phyloP scores from a whole-genome alignment of 2,329 filamentous ascomycete species.

The Colletotrichum coccodes region DNA sequence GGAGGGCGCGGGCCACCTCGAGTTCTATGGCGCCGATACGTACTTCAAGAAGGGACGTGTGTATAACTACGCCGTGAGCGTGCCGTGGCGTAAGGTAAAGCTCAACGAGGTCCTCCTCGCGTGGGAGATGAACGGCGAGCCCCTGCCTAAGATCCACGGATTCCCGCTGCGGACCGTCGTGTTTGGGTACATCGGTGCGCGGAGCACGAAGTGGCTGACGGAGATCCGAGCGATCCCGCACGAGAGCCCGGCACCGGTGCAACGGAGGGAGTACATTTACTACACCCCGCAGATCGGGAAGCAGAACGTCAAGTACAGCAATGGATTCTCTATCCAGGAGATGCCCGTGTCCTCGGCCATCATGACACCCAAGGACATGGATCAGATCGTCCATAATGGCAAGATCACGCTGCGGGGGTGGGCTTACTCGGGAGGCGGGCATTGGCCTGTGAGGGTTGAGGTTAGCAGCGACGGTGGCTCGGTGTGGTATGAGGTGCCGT shows the following conservation, averaged over 20 bases:
- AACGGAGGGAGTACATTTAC: slow-evolving; percentile 74
- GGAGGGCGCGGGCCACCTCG: slow-evolving; percentile 67
- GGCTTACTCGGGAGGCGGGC: slow-evolving; percentile 68
- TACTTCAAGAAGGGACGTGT: slow-evolving; percentile 76
- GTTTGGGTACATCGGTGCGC: slow-evolving; percentile 73
- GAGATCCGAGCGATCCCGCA: slow-evolving; percentile 68
- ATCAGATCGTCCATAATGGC: slow-evolving; percentile 69
- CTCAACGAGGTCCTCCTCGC: slow-evolving; percentile 73
- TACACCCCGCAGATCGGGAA: slow-evolving; percentile 76
- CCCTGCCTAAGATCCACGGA: slow-evolving; percentile 73
- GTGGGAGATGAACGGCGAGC: slow-evolving; percentile 78
- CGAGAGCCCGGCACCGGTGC: slow-evolving; percentile 68
- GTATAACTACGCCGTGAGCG: slow-evolving; percentile 74
- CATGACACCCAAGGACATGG: slow-evolving; percentile 69
- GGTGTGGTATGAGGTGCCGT: slow-evolving; percentile 72
- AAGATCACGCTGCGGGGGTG: slow-evolving; percentile 64
- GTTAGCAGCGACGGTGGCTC: slow-evolving; percentile 71
- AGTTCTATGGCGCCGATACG: slow-evolving; percentile 76
- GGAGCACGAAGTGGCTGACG: slow-evolving; percentile 72
- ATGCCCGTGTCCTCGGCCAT: slow-evolving; percentile 77
- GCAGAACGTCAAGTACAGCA: slow-evolving; percentile 69
- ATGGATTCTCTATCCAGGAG: slow-evolving; percentile 75
- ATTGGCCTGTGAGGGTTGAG: slow-evolving; percentile 71
- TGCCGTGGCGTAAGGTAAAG: slow-evolving; percentile 75
- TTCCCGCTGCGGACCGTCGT: slow-evolving; percentile 71